phyloP scores from a whole-genome alignment of 2,329 filamentous ascomycete species.

The Xylariaceae sp. region DNA sequence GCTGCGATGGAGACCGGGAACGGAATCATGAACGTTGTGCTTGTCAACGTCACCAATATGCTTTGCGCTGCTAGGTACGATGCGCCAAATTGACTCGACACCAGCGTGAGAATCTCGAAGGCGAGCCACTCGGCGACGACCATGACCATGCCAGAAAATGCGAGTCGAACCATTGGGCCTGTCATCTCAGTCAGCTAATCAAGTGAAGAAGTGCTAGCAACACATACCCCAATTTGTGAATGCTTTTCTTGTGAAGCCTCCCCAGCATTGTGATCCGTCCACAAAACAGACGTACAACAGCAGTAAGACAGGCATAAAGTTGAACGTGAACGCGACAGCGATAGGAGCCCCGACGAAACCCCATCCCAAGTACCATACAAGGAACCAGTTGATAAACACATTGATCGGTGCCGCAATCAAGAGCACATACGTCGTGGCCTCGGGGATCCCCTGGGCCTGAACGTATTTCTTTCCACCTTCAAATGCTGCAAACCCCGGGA shows the following conservation, averaged over 20 bases:
- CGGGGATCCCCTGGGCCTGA: conserved; percentile 77
- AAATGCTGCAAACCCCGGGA: conserved; percentile 72
- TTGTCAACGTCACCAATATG: conserved; percentile 72
- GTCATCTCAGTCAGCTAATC: conserved; percentile 5
- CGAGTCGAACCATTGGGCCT: conserved; percentile 76
- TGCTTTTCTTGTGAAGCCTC: conserved; percentile 67
- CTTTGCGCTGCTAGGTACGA: conserved; percentile 83
- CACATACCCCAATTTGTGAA: conserved; percentile 63
- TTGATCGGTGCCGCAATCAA: conserved; percentile 74
- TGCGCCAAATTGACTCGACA: conserved; percentile 72
- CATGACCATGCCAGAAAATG: conserved; percentile 87
- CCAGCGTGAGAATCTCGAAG: conserved; percentile 87
- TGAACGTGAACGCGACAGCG: conserved; percentile 72
- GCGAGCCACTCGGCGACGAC: conserved; percentile 90
- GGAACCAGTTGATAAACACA: conserved; percentile 71
- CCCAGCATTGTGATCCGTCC: conserved; percentile 73
- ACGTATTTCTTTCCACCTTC: conserved; percentile 76
- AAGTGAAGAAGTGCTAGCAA: background rate
- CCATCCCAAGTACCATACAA: conserved; percentile 67
- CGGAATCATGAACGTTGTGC: conserved; percentile 83
- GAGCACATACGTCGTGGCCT: conserved; percentile 73
- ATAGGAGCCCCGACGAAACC: conserved; percentile 76
- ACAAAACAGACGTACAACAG: conserved; percentile 70
- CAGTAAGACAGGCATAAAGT: conserved; percentile 66
- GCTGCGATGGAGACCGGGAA: conserved; percentile 88